phyloP scores from a whole-genome alignment of 2,329 filamentous ascomycete species.

The Lanzia echinophila region DNA sequence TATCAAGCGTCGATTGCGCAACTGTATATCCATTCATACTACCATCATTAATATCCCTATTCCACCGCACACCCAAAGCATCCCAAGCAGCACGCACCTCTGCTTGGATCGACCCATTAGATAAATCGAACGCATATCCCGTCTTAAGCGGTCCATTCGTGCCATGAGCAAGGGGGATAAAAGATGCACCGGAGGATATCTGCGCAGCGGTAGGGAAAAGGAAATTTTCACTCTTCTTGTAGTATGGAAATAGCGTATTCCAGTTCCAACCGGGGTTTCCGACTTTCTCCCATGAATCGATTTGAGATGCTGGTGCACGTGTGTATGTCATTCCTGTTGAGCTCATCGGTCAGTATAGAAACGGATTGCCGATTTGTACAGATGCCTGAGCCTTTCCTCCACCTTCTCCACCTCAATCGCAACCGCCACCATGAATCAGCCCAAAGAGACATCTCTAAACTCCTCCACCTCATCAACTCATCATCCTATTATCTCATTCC shows the following conservation, averaged over 20 bases:
- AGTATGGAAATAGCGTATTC: conserved; percentile 37
- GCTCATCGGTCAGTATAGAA: too few species aligned
- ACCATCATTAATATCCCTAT: conserved; percentile 15
- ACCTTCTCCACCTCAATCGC: too few species aligned
- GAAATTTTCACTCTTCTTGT: conserved; percentile 32
- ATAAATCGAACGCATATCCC: conserved; percentile 16
- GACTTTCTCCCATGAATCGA: conserved; percentile 38
- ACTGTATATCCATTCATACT: conserved; percentile 14
- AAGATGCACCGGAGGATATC: conserved; percentile 9
- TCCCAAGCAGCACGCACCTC: conserved; percentile 9
- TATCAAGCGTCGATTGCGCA: conserved; percentile 20
- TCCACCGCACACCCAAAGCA: conserved; percentile 10
- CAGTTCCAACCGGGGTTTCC: conserved; percentile 40
- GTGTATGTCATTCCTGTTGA: conserved; percentile 28
- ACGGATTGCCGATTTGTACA: too few species aligned
- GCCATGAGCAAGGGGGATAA: conserved; percentile 13
- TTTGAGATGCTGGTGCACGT: conserved; percentile 27
- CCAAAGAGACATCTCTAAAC: too few species aligned
- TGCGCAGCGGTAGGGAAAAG: conserved; percentile 18
- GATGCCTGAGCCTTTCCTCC: too few species aligned
- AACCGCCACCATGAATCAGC: too few species aligned
- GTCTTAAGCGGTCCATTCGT: conserved; percentile 14
- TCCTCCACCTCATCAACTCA: too few species aligned
- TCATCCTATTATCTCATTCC: too few species aligned
- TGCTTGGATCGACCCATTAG: conserved; percentile 7